Evolutionary conservation across 257 asterid genomes (phyloP).

Genomic region (Cynanchum wilfordii): DNA sequence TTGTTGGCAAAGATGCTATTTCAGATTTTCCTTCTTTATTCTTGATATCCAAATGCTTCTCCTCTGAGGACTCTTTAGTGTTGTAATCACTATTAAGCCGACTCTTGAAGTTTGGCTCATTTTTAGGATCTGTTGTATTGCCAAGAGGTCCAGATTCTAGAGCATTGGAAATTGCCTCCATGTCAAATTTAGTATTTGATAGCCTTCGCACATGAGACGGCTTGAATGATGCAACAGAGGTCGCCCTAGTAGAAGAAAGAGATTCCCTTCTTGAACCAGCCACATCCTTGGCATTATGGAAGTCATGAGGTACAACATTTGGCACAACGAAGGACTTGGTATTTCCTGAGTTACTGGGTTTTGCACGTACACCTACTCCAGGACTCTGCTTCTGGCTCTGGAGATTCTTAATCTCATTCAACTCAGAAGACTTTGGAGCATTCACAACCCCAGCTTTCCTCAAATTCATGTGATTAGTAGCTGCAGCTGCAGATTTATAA

Average conservation of each 20-base stretch:
- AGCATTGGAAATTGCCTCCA: constrained; percentile 50
- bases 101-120: constrained; percentile 34
- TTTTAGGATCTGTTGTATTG: constrained; percentile 30
- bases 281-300: constrained; percentile 41
- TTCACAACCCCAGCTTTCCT: constrained; percentile 38
- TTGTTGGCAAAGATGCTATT: constrained; percentile 33
- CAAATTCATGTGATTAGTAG: constrained; percentile 51
- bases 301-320: constrained; percentile 64
- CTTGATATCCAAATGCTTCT: constrained; percentile 36
- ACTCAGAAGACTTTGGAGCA: constrained; percentile 46
- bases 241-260: constrained; percentile 36
- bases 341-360: constrained; percentile 32
- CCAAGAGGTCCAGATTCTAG: constrained; percentile 40
- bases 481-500: constrained; percentile 49
- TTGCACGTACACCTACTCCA: constrained; percentile 37
- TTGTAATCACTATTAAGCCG: constrained; percentile 44
- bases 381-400: constrained; percentile 60
- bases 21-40: constrained; percentile 48
- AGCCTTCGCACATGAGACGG: constrained; percentile 50
- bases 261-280: constrained; percentile 62
- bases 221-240: constrained; percentile 39
- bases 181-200: constrained; percentile 51
- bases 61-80: constrained; percentile 56
- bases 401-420: constrained; percentile 42
- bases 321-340: constrained; percentile 61